Percentiles rank a stretch among this genome's conserved stretches.
Conservation (phyloP, 768 basidiomycete species). For the Auriscalpium orientale region DNA sequence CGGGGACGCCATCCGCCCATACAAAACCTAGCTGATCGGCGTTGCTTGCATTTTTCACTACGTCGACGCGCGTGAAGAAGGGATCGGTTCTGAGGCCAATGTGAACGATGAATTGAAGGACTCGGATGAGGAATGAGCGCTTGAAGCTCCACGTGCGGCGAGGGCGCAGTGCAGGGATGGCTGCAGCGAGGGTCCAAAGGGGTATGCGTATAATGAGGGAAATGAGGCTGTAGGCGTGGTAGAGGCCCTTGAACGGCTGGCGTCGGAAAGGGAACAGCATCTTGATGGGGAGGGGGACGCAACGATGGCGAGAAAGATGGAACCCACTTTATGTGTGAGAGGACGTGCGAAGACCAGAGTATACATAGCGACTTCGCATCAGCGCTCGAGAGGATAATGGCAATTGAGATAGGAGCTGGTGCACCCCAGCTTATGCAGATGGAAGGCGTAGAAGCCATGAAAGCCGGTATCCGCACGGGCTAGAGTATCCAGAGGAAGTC, state of each 20-base stretch:
- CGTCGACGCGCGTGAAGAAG: not conserved
- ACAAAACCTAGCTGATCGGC: not conserved
- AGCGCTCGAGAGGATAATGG: too few species aligned
- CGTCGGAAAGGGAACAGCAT: not conserved
- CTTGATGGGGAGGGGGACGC: too few species aligned
- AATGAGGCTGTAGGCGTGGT: not conserved
- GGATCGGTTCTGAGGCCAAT: not conserved
- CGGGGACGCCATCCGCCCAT: not conserved
- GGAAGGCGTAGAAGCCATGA: too few species aligned
- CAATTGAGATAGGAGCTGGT: too few species aligned
- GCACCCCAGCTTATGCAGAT: too few species aligned
- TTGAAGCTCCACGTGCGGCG: not conserved
- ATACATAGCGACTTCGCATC: too few species aligned
- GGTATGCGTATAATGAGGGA: constrained; percentile 15
- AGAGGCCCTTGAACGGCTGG: constrained; percentile 16
- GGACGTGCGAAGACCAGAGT: too few species aligned
- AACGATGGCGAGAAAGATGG: too few species aligned
- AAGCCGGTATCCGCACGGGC: too few species aligned
- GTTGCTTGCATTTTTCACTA: not conserved
- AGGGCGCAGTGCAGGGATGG: constrained; percentile 13
- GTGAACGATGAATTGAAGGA: not conserved
- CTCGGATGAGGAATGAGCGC: not conserved
- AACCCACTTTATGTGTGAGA: too few species aligned
- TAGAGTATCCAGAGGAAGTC: too few species aligned
- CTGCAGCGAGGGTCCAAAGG: constrained; percentile 11